These are phyloP conservation scores for Saturnispora gosingensis DNA, from an alignment of 805 yeast genomes.

Conservation along the genomic window DNA sequence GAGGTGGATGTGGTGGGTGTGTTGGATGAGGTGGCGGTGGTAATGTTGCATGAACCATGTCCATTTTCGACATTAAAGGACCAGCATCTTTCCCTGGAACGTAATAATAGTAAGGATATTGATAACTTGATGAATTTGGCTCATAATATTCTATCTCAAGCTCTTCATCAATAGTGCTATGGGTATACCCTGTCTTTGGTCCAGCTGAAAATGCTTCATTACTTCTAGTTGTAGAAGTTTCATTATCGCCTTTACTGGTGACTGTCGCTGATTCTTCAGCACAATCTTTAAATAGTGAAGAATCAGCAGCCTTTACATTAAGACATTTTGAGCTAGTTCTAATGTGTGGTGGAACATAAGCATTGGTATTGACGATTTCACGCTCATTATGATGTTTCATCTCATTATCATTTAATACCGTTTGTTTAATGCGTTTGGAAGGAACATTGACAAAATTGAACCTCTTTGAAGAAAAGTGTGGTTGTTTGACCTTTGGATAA, in stretches of 20 bases:
- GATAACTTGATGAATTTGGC: constrained; percentile 11
- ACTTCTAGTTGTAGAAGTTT: constrained; percentile 19
- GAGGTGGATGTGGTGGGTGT: constrained; percentile 13
- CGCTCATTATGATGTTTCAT: background rate
- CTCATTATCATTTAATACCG: constrained; percentile 1
- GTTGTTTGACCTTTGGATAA: background rate
- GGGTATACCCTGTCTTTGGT: constrained; percentile 24
- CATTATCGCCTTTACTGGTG: constrained; percentile 16
- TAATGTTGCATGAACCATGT: background rate
- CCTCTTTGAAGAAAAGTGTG: background rate
- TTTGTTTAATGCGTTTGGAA: constrained; percentile 2
- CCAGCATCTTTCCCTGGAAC: constrained; percentile 22
- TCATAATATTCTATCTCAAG: constrained; percentile 12
- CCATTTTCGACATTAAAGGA: constrained; percentile 5
- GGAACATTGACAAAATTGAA: background rate
- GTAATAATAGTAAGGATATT: constrained; percentile 23
- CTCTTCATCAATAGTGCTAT: constrained; percentile 22
- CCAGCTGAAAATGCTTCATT: constrained; percentile 22
- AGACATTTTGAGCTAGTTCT: background rate
- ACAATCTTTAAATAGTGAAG: background rate
- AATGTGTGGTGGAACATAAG: background rate
- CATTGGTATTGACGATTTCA: background rate
- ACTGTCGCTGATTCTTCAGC: constrained; percentile 11
- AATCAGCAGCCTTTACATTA: background rate
- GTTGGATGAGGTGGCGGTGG: background rate